Evolutionary conservation across 768 basidiomycete species (phyloP), one percentile per base, ranked within the genome.

Genomic region (Pisolithus orientalis): DNA sequence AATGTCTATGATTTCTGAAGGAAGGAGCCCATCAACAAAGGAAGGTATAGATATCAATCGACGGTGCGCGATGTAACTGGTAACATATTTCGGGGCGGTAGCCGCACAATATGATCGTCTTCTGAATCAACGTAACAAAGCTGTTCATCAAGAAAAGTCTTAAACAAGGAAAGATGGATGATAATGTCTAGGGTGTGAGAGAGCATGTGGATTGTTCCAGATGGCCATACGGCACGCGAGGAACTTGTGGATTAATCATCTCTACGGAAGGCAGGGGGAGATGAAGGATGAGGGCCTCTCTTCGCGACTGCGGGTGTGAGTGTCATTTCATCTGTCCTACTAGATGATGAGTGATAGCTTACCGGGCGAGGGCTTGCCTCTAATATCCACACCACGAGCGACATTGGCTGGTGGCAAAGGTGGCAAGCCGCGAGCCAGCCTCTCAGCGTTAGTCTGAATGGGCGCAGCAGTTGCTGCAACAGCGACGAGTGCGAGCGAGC

Each of bases 371-470:
- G 5, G n/a, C 10, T 13, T 14, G 14, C 16, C 13, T 27, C 39
- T 40, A 16, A 6, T n/a, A 24, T 27, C 44, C 6, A 45, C 13
- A 32, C 2, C 46, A 11, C 31, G 46, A 32, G 31, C 34, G 14
- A 17, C 43, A 16, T 25, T 24, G 43, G 25, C 44, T 8, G 57
- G 55, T 9, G 68, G 70, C 27, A 67, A 62, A 2, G 73, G 72
- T 31, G 73, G 70, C n/a, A 77, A 65, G 9, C 75, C 75, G 45
- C 73, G 70, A 32, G 76, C 75, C 52, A 78, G 59, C 40, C 77
- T 69, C 53, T 76, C 68, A 17, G 63, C 73, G 55, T 76, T 77
- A 10, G 75, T 74, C 55, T 56, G 39, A 27, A 68, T 56, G n/a
- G 55, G 56, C 40, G 55, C 56, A 16, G 49, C 46, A 31, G 50